Base-by-base conservation (phyloP, 257 asterid species). In the Asclepias syriaca region DNA sequence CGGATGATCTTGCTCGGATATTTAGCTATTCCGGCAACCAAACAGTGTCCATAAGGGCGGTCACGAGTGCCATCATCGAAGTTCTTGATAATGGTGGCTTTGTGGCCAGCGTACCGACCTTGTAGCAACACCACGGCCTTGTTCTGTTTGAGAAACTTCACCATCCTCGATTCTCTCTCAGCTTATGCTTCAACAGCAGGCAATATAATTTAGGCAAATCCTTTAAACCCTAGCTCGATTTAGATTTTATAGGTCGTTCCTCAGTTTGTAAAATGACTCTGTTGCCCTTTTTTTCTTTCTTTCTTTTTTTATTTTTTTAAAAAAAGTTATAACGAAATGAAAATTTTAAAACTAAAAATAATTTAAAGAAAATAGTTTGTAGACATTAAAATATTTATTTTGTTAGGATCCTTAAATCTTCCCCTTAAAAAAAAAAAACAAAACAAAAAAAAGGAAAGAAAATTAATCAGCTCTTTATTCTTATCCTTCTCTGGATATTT, bases 81-180 rank as follows among this genome's bases (percentile, higher is more conserved):
- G 72, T 68, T 68, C 46, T 68, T 68, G 19, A 77, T 39, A 40
- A 77, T 72, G 19, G 70, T 75, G 12, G 77, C 77, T 11, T 72
- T 77, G 4, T 71, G 74, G 19, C 77, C 77, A 14, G 81, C 77
- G 34, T 56, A 77, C 1, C 75, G 71, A 3, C 77, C 81, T 54
- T 77, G 81, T 8, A 79, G 83, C 15, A 79, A 5, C 64, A 79
- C 71, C 8, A 79, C 83, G 1, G 79, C 83, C n/a, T 79, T 79
- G 83, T 75, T 75, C 15, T 71, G 83, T 51, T 79, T 79, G 71
- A 79, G 58, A 46, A 79, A 79, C 67, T 75, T 79, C 83, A 79
- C 83, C 83, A 79, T 75, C 24, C 19, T 79, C 58, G 63, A 71
- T 45, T 37, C 54, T 34, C 76, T 65, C 60, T 51, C 54, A 12